Evolutionary conservation across 352 stramenopile species (phyloP).

Genomic region (Globisporangium cystogenes): DNA sequence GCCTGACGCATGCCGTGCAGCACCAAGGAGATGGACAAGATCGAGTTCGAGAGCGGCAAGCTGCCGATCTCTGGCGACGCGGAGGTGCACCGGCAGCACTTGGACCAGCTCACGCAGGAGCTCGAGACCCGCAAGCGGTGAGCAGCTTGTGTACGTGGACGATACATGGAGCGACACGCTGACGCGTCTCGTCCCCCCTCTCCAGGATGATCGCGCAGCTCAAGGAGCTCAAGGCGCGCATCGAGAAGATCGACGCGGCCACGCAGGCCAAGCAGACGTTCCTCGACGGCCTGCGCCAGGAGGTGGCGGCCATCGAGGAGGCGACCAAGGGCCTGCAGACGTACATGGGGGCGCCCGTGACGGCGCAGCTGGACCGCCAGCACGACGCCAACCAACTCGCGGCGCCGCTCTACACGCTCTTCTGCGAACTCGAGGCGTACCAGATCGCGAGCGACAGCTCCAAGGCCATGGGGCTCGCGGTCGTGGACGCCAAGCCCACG

Average conservation of each 20-base stretch:
- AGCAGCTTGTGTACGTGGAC: too few relatives aligned
- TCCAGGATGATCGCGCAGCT: constrained; percentile 48
- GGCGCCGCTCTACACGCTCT: constrained; percentile 61
- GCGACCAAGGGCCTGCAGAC: constrained; percentile 52
- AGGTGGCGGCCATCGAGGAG: constrained; percentile 50
- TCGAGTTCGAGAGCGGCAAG: constrained; percentile 50
- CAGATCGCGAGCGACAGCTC: constrained; percentile 41
- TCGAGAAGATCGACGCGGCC: constrained; percentile 44
- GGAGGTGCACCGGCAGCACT: constrained; percentile 47
- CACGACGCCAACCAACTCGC: constrained; percentile 41
- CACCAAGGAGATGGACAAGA: constrained; percentile 79
- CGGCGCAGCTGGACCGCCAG: constrained; percentile 32
- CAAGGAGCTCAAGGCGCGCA: constrained; percentile 56
- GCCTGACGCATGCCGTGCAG: too few relatives aligned
- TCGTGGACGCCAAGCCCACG: constrained; percentile 35
- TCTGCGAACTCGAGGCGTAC: constrained; percentile 71
- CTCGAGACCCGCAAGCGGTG: constrained; percentile 55
- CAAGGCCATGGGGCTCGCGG: constrained; percentile 40
- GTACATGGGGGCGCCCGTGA: constrained; percentile 50
- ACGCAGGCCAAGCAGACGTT: constrained; percentile 59
- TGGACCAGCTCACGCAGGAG: constrained; percentile 66
- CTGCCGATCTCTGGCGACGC: constrained; percentile 53
- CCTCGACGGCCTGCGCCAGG: constrained; percentile 39
- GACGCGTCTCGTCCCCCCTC: background rate
- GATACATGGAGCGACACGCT: too few relatives aligned